Percentiles rank a stretch among this genome's conserved stretches.
phyloP scores from a whole-genome alignment of 495 filamentous ascomycete species.

The Daldinia bambusicola region DNA sequence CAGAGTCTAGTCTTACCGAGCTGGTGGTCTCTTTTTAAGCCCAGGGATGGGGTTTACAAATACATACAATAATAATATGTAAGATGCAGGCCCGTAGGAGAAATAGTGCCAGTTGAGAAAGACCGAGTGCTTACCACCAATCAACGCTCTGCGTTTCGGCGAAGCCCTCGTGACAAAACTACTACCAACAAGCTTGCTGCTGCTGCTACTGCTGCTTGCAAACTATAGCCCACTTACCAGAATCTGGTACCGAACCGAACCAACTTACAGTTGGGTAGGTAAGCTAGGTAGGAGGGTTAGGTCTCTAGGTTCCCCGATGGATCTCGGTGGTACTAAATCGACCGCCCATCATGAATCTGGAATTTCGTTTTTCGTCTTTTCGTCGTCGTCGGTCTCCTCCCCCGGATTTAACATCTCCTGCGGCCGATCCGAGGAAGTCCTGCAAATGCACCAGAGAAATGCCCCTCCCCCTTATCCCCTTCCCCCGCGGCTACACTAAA shows the following conservation, averaged over 20 bases:
- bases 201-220: neutral
- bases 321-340: slow-evolving; percentile 46
- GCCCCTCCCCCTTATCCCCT: no score
- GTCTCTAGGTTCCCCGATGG: slow-evolving; percentile 23
- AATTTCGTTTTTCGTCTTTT: neutral
- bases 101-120: slow-evolving; percentile 20
- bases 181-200: slow-evolving; percentile 19
- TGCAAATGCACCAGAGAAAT: neutral
- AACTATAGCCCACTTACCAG: slow-evolving; percentile 27
- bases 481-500: slow-evolving; percentile 16
- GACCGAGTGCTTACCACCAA: slow-evolving; percentile 28
- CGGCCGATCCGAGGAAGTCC: slow-evolving; percentile 15
- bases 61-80: neutral
- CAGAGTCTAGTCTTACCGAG: slow-evolving; percentile 26
- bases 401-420: slow-evolving; percentile 4
- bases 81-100: slow-evolving; percentile 1
- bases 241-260: slow-evolving; percentile 34
- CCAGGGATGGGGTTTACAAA: slow-evolving; percentile 3
- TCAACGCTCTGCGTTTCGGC: slow-evolving; percentile 19
- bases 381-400: slow-evolving; percentile 1
- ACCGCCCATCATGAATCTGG: slow-evolving; percentile 6
- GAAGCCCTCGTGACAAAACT: slow-evolving; percentile 25
- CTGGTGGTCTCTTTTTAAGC: neutral
- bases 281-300: slow-evolving; percentile 21
- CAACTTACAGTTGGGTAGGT: no score